Percentiles rank a stretch among this genome's conserved stretches.
Evolutionary conservation across 345 rosid species (phyloP).

Genomic region (Noccaea caerulescens): DNA sequence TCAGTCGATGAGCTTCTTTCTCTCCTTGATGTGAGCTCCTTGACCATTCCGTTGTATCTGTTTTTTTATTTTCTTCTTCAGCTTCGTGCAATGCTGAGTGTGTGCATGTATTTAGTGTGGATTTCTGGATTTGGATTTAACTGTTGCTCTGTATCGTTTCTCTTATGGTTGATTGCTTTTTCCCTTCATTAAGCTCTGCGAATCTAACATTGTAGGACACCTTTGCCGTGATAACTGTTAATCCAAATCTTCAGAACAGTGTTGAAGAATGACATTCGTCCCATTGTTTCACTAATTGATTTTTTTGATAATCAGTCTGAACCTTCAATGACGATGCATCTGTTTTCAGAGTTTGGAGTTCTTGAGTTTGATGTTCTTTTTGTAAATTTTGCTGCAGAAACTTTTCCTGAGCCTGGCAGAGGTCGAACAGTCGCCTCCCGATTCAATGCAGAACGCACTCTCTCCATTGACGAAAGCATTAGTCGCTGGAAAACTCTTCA

Average conservation of each 20-base stretch:
- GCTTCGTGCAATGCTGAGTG: constrained; percentile 14
- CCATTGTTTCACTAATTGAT: not conserved
- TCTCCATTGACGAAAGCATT: constrained; percentile 72
- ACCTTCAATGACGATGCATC: not conserved
- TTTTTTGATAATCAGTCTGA: not conserved
- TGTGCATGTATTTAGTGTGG: constrained; percentile 34
- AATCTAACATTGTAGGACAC: constrained; percentile 1
- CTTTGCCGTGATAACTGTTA: not conserved
- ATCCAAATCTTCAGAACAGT: not conserved
- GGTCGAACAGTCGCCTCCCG: constrained; percentile 87
- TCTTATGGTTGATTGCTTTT: not conserved
- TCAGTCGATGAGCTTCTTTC: constrained; percentile 73
- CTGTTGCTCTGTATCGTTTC: not conserved
- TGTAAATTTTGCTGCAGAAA: constrained; percentile 53
- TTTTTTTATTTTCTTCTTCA: not conserved
- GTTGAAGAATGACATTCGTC: constrained; percentile 4
- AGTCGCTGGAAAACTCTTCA: constrained; percentile 63
- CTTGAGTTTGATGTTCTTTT: constrained; percentile 21
- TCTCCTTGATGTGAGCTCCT: constrained; percentile 74
- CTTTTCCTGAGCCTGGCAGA: constrained; percentile 61
- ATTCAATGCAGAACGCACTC: constrained; percentile 71
- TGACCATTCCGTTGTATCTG: constrained; percentile 7
- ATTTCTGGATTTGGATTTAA: constrained; percentile 16
- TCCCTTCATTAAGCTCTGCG: not conserved
- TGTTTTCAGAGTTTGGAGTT: constrained; percentile 1